phyloP scores from a whole-genome alignment of 768 basidiomycete species.

The Fistulinella prunicolor region DNA sequence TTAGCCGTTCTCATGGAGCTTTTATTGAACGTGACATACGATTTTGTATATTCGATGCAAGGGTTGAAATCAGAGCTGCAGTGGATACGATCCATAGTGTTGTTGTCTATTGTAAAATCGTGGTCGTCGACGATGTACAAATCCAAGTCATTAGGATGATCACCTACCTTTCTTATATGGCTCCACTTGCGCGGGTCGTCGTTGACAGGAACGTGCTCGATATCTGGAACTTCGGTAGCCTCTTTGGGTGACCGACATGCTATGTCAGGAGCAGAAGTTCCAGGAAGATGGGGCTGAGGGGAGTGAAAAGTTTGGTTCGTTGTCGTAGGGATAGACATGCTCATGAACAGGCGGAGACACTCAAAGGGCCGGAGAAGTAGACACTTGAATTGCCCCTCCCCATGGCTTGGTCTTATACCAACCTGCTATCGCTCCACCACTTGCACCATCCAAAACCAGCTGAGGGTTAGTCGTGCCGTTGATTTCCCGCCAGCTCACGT shows the following conservation, averaged over 20 bases:
- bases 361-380: slow-evolving; percentile 2
- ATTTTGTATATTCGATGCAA: slow-evolving; percentile 30
- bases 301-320: background rate
- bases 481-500: background rate
- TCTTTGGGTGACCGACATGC: slow-evolving; percentile 1
- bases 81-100: slow-evolving; percentile 28
- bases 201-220: slow-evolving; percentile 40
- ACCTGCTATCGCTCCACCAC: slow-evolving; percentile 1
- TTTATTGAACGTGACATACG: slow-evolving; percentile 17
- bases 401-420: slow-evolving; percentile 18
- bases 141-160: background rate
- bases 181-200: slow-evolving; percentile 67
- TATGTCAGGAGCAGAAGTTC: slow-evolving; percentile 1
- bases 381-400: slow-evolving; percentile 3
- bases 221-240: slow-evolving; percentile 22
- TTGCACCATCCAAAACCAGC: too few species aligned
- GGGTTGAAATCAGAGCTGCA: slow-evolving; percentile 22
- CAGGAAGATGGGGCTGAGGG: background rate
- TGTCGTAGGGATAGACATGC: slow-evolving; percentile 11
- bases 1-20: background rate
- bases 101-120: slow-evolving; percentile 13
- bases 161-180: slow-evolving; percentile 48
- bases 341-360: slow-evolving; percentile 2
- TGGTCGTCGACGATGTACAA: background rate
- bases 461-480: background rate